Evolutionary conservation across 1,139 yeast species (phyloP).

Genomic region (Kodamaea fungicola): DNA sequence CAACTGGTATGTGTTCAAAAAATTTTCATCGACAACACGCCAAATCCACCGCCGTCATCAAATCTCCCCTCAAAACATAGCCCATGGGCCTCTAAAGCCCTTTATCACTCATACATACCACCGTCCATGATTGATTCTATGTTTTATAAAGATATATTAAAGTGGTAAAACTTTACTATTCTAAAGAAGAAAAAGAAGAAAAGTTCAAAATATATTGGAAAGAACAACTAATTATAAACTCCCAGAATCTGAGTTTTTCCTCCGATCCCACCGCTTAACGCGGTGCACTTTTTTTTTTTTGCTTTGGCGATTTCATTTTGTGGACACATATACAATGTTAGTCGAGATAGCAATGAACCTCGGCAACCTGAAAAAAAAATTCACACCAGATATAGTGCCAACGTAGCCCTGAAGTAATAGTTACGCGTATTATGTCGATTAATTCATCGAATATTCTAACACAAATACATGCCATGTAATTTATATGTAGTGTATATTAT

Average conservation of each 20-base stretch:
- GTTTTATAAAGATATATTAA: slow-evolving; percentile 14
- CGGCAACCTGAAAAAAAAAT: too few relatives aligned
- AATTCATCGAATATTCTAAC: too few relatives aligned
- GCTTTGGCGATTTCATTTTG: slow-evolving; percentile 2
- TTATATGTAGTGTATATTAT: neutral
- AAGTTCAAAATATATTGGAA: slow-evolving; percentile 10
- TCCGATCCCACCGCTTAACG: slow-evolving; percentile 2
- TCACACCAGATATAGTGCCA: too few relatives aligned
- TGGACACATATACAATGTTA: neutral
- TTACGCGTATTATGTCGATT: too few relatives aligned
- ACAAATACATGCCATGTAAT: too few relatives aligned
- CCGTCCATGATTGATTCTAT: slow-evolving; percentile 38
- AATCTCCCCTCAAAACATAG: too few relatives aligned
- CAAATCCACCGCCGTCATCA: too few relatives aligned
- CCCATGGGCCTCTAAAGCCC: neutral
- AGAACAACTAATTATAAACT: slow-evolving; percentile 10
- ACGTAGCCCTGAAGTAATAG: too few relatives aligned
- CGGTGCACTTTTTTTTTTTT: slow-evolving; percentile 5
- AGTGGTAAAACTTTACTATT: slow-evolving; percentile 16
- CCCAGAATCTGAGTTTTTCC: slow-evolving; percentile 5
- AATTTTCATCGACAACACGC: too few relatives aligned
- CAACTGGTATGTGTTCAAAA: too few relatives aligned
- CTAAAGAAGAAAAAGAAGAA: slow-evolving; percentile 15
- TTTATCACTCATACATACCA: slow-evolving; percentile 36
- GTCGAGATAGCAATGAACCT: too few relatives aligned